Conservation (phyloP, 257 asterid genomes). For the Rehmannia glutinosa region DNA sequence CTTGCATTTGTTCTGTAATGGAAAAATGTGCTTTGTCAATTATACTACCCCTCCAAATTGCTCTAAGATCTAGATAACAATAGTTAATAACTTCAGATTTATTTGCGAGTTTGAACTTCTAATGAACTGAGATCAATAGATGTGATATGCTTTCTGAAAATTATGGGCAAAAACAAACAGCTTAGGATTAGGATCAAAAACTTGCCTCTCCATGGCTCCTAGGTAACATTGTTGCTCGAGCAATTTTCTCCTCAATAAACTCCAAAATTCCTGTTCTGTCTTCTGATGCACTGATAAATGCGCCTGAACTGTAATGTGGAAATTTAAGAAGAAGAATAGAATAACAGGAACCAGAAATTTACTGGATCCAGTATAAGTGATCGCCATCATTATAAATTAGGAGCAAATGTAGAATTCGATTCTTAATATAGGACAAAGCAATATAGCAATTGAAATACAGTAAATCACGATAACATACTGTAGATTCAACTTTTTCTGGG, state of each 20-base stretch:
- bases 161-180: not conserved
- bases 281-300: conserved; percentile 66
- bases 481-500: not conserved
- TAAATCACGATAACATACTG: not conserved
- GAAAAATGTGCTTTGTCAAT: too few relatives aligned
- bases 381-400: not conserved
- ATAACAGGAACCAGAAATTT: not conserved
- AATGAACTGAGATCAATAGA: not conserved
- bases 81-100: not conserved
- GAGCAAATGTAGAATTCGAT: not conserved
- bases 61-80: conserved; percentile 6
- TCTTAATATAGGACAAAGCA: not conserved
- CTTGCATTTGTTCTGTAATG: too few relatives aligned
- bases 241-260: conserved; percentile 64
- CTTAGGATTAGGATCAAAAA: not conserved
- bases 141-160: too few relatives aligned
- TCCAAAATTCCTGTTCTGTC: conserved; percentile 56
- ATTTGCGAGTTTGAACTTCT: not conserved
- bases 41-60: not conserved
- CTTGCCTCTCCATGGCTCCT: conserved; percentile 74
- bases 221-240: conserved; percentile 71
- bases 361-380: not conserved
- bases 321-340: too few relatives aligned
- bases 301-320: conserved; percentile 56
- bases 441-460: not conserved